Base-by-base conservation (phyloP, 176 grass and related monocot species). In the Musa schizocarpa region DNA sequence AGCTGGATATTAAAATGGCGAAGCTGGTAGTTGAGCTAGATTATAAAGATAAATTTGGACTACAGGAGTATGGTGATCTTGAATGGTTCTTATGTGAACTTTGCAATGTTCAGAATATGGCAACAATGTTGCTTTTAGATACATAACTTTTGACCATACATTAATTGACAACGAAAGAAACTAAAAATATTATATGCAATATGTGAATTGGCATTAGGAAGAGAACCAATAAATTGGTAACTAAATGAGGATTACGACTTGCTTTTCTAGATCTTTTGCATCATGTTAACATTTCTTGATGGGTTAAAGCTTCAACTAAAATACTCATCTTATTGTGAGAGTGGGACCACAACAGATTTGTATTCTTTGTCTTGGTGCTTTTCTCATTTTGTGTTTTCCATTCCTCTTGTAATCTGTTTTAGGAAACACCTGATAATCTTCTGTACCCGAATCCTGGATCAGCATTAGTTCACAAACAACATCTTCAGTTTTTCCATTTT, bases 381-480 rank as follows among this genome's bases (percentile, higher is more conserved):
- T 24, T 67, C 8, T 73, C 65, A 68, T 34, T 57, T 70, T 77
- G 54, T 20, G 58, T 34, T 57, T 74, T 71, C 57, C 57, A 74
- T 9, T 58, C 4, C 4, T 43, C 4, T 83, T 54, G 65, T 69
- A 6, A 1, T 17, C 17, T 75, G 78, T 68, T 77, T 20, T 82
- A 99, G 95, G 95, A 94, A 91, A 99, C 95, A 0, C 52, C 82
- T 11, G 90, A 91, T 84, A 90, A 99, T 85, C 88, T 91, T 89
- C 73, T 99, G 52, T 99, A 91, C 72, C 95, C 95, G 68, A 99
- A 99, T 71, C 95, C 95, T 64, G 95, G 90, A 89, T 99, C 95
- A 14, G 90, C 88, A 78, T 84, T 94, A 77, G 83, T 91, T 83
- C 90, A 99, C 79, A 88, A 99, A 67, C 88, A 87, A 10, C 95